phyloP scores from a whole-genome alignment of 306 rosid species.

The Cicer pinnatifidum region DNA sequence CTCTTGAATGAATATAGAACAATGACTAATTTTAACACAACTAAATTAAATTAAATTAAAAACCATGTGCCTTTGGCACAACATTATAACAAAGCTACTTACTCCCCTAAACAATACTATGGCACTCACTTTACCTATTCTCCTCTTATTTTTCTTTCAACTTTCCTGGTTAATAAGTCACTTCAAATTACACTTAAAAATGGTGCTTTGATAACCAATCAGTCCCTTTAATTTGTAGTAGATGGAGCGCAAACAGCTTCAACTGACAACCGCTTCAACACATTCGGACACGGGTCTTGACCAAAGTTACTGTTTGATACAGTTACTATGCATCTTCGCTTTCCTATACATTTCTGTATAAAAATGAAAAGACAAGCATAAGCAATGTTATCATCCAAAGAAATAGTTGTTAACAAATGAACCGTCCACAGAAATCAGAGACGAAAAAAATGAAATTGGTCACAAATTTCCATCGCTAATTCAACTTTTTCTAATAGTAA shows the following conservation, averaged over 20 bases:
- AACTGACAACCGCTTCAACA: conserved; percentile 86
- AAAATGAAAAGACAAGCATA: conserved; percentile 29
- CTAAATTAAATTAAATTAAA: conserved; percentile 38
- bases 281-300: conserved; percentile 90
- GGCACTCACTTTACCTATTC: conserved; percentile 50
- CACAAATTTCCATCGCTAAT: neutral
- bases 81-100: conserved; percentile 44
- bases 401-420: neutral
- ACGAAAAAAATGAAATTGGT: neutral
- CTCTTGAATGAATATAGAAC: conserved; percentile 53
- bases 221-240: conserved; percentile 55
- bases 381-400: conserved; percentile 32
- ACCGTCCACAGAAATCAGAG: neutral
- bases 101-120: conserved; percentile 45
- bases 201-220: conserved; percentile 44
- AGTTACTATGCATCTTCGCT: conserved; percentile 76
- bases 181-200: conserved; percentile 41
- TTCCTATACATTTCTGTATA: conserved; percentile 84
- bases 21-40: conserved; percentile 45
- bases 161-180: conserved; percentile 55
- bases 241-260: conserved; percentile 86
- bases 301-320: conserved; percentile 90
- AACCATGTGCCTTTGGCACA: conserved; percentile 68
- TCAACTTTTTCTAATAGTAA: neutral
- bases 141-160: conserved; percentile 47